Evolutionary conservation across 331 rosid genomes (phyloP).

Genomic region (Rosa hybrid): DNA sequence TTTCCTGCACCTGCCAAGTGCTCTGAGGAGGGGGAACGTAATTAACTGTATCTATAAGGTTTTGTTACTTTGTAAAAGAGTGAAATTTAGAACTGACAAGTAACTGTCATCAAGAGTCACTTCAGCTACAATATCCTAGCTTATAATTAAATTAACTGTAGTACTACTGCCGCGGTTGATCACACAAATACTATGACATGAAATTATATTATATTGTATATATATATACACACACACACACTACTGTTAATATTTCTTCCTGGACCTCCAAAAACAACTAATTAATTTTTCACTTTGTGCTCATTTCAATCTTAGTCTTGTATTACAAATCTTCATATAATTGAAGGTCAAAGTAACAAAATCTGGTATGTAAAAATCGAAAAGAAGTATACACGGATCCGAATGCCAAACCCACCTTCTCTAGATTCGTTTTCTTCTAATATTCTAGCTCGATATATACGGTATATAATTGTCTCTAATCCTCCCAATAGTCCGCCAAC

Average conservation of each 20-base stretch:
- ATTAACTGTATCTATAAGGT: conserved; percentile 31
- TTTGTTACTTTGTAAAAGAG: conserved; percentile 19
- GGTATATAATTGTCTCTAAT: background rate
- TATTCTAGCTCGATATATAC: background rate
- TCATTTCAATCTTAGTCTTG: background rate
- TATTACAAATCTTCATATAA: background rate
- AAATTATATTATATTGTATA: background rate
- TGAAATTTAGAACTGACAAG: conserved; percentile 32
- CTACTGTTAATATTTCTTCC: too few species aligned
- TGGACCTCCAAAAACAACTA: background rate
- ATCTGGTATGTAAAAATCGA: background rate
- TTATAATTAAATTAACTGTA: background rate
- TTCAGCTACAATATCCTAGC: conserved; percentile 37
- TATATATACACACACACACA: too few species aligned
- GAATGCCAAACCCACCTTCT: background rate
- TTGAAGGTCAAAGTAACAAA: background rate
- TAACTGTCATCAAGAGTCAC: conserved; percentile 37
- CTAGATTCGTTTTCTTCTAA: background rate
- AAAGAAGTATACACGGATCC: background rate
- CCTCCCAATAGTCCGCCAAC: conserved; percentile 40
- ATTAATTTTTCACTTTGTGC: background rate
- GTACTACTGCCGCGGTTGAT: background rate
- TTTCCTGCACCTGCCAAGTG: conserved; percentile 8
- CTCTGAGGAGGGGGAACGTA: background rate
- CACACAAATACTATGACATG: background rate